These are phyloP conservation scores for Mollisia scopiformis DNA, from an alignment of 2,329 filamentous ascomycete genomes.

Conservation along the genomic window DNA sequence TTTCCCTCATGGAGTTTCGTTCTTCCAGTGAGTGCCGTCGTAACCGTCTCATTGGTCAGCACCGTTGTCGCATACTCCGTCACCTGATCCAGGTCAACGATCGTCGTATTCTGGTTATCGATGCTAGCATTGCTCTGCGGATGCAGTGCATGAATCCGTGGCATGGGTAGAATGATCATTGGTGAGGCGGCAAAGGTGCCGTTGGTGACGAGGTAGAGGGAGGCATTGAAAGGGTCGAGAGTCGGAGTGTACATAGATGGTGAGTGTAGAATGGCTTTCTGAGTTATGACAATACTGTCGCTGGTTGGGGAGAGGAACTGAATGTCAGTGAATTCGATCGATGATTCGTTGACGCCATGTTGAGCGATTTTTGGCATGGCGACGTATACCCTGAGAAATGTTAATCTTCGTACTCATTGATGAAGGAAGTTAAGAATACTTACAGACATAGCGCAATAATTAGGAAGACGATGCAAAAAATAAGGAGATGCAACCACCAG, in stretches of 20 bases:
- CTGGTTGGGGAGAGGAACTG: constrained; percentile 52
- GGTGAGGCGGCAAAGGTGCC: constrained; percentile 33
- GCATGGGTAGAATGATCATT: constrained; percentile 34
- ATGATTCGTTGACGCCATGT: constrained; percentile 52
- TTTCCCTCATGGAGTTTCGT: constrained; percentile 53
- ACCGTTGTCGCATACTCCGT: constrained; percentile 51
- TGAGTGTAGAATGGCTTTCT: constrained; percentile 50
- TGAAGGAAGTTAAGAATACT: constrained; percentile 33
- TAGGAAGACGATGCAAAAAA: constrained; percentile 52
- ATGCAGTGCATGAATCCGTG: constrained; percentile 34
- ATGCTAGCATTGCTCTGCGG: constrained; percentile 44
- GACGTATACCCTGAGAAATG: constrained; percentile 54
- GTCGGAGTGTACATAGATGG: constrained; percentile 54
- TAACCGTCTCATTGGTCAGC: constrained; percentile 50
- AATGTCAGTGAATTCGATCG: constrained; percentile 52
- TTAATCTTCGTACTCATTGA: neutral
- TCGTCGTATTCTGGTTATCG: constrained; percentile 46
- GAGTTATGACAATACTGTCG: constrained; percentile 49
- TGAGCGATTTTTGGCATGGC: constrained; percentile 62
- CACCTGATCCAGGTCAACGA: constrained; percentile 49
- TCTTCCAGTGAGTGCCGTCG: constrained; percentile 52
- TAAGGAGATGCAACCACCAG: constrained; percentile 57
- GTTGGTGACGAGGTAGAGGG: constrained; percentile 47
- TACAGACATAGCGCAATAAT: constrained; percentile 59
- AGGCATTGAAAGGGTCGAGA: constrained; percentile 55